A percentile compares a stretch with the other conserved stretches of the same genome.
phyloP scores from a whole-genome alignment of 306 rosid species.

The Corylus heterophylla region DNA sequence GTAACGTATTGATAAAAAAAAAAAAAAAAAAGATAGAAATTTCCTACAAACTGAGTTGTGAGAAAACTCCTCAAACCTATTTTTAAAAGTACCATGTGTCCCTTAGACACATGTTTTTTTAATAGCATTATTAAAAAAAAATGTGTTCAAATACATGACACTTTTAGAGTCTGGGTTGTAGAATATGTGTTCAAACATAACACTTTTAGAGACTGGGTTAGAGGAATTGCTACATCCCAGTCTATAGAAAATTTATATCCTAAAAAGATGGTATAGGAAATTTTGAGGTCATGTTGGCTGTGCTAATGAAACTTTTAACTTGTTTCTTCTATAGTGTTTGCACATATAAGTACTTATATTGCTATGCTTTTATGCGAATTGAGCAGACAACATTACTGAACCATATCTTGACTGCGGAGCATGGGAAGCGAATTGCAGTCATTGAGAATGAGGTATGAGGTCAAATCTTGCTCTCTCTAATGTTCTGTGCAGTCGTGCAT shows the following conservation, averaged over 20 bases:
- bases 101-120: too few relatives aligned
- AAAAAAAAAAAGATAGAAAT: too few relatives aligned
- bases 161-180: too few relatives aligned
- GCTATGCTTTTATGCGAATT: slow-evolving; percentile 26
- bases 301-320: background rate
- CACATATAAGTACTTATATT: slow-evolving; percentile 1
- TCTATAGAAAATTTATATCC: too few relatives aligned
- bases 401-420: slow-evolving; percentile 89
- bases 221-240: too few relatives aligned
- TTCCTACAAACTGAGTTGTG: too few relatives aligned
- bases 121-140: too few relatives aligned
- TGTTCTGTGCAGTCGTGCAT: background rate
- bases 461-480: background rate
- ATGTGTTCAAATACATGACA: too few relatives aligned
- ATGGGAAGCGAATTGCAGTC: slow-evolving; percentile 90
- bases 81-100: too few relatives aligned
- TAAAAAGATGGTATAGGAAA: background rate
- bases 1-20: background rate
- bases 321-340: background rate
- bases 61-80: too few relatives aligned
- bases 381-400: slow-evolving; percentile 85
- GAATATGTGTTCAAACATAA: too few relatives aligned
- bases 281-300: background rate
- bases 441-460: slow-evolving; percentile 82
- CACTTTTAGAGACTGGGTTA: too few relatives aligned